A percentile compares a stretch with the other conserved stretches of the same genome.
Evolutionary conservation across 2,329 filamentous ascomycete genomes (phyloP).

Genomic region (Hypoxylon sp.): DNA sequence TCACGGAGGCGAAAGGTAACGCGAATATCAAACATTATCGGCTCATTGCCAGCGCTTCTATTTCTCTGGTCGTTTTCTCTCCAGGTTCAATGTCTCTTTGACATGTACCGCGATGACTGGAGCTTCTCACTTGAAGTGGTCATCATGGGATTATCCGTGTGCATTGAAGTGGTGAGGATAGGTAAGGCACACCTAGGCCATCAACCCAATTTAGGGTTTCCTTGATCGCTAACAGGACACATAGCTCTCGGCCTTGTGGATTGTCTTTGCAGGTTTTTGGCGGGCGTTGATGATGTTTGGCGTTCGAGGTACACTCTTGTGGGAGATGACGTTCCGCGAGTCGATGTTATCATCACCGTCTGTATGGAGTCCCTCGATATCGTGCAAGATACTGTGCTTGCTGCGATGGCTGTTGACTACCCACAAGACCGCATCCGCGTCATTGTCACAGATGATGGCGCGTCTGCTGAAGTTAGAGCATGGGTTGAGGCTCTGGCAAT

Average conservation of each 20-base stretch:
- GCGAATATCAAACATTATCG: not conserved
- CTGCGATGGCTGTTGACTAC: conserved; percentile 10
- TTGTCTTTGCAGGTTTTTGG: not conserved
- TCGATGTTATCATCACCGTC: conserved; percentile 10
- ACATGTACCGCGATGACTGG: not conserved
- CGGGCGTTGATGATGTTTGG: not conserved
- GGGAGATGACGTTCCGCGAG: not conserved
- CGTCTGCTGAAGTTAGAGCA: not conserved
- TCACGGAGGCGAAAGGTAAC: not conserved
- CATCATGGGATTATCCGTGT: not conserved
- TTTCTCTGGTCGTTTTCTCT: not conserved
- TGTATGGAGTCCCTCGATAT: conserved; percentile 7
- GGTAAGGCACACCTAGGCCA: not conserved
- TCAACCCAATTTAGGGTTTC: too few relatives aligned
- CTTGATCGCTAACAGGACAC: not conserved
- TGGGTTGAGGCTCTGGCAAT: not conserved
- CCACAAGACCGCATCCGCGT: not conserved
- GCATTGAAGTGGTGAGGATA: not conserved
- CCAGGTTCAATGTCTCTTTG: not conserved
- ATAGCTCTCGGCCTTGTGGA: not conserved
- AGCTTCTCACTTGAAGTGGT: not conserved
- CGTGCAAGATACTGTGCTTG: conserved; percentile 9
- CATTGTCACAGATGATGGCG: not conserved
- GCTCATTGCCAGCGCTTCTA: not conserved
- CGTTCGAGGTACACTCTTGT: not conserved